A percentile compares a stretch with the other conserved stretches of the same genome.
Evolutionary conservation across 148 eudicot species (phyloP).

Genomic region (Bassia scoparia): DNA sequence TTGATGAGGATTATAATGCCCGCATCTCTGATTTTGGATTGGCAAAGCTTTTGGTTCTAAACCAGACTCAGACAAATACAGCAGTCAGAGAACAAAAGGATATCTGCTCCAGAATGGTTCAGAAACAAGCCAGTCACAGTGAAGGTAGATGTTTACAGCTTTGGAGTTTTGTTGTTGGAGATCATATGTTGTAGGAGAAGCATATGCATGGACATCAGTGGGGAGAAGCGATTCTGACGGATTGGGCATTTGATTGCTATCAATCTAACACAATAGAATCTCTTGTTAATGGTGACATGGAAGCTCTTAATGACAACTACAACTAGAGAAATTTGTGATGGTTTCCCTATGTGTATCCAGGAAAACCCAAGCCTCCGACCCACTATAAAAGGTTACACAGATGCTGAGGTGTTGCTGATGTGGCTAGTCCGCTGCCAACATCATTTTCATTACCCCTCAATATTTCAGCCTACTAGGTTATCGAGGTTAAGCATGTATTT

Average conservation of each 20-base stretch:
- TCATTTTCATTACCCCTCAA: conserved; percentile 18
- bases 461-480: too few species aligned
- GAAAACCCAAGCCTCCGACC: conserved; percentile 38
- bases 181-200: conserved; percentile 33
- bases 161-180: conserved; percentile 44
- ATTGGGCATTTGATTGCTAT: conserved; percentile 46
- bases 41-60: conserved; percentile 48
- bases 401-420: conserved; percentile 35
- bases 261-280: conserved; percentile 17
- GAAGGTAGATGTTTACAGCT: conserved; percentile 58
- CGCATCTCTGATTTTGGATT: conserved; percentile 59
- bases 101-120: conserved; percentile 74
- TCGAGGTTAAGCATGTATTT: neutral
- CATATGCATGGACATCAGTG: conserved; percentile 14
- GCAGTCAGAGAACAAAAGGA: conserved; percentile 52
- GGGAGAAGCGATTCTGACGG: conserved; percentile 25
- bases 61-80: conserved; percentile 45
- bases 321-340: conserved; percentile 17
- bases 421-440: conserved; percentile 27
- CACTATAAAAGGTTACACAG: conserved; percentile 30
- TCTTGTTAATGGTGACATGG: conserved; percentile 21
- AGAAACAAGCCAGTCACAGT: conserved; percentile 40
- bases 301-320: conserved; percentile 12
- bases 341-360: conserved; percentile 42
- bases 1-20: conserved; percentile 44